These are phyloP conservation scores for Aphanomyces cochlioides DNA, from an alignment of 352 stramenopile species.

Conservation along the genomic window DNA sequence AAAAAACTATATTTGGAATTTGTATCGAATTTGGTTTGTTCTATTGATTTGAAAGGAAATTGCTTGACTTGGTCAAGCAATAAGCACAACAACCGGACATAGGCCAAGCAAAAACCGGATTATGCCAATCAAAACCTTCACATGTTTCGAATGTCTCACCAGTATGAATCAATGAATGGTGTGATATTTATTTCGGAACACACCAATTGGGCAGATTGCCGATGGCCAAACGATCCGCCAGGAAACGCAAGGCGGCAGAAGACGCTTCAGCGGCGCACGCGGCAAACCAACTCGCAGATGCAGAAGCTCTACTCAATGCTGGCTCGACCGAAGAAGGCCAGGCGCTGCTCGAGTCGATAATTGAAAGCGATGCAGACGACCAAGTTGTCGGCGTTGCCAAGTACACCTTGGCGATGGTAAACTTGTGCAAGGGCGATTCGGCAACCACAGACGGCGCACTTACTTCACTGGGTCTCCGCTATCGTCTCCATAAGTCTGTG, in stretches of 20 bases:
- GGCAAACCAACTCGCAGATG: neutral
- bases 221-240: neutral
- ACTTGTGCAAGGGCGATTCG: constrained; percentile 3
- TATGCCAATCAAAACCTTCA: too few species aligned
- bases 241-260: neutral
- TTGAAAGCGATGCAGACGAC: neutral
- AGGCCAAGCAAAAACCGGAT: too few species aligned
- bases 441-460: neutral
- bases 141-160: too few species aligned
- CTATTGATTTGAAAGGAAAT: too few species aligned
- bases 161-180: too few species aligned
- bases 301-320: neutral
- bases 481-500: neutral
- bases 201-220: too few species aligned
- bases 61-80: too few species aligned
- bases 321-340: neutral
- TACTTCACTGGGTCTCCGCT: neutral
- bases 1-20: too few species aligned
- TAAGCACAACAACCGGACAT: too few species aligned
- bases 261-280: neutral
- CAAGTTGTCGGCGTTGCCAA: constrained; percentile 1
- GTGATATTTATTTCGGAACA: too few species aligned
- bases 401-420: neutral
- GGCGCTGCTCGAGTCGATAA: neutral
- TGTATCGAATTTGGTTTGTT: too few species aligned